Percentiles rank a stretch among this genome's conserved stretches.
These are phyloP conservation scores for Epichloe gansuensis DNA, from an alignment of 2,329 filamentous ascomycete genomes.

Conservation along the genomic window DNA sequence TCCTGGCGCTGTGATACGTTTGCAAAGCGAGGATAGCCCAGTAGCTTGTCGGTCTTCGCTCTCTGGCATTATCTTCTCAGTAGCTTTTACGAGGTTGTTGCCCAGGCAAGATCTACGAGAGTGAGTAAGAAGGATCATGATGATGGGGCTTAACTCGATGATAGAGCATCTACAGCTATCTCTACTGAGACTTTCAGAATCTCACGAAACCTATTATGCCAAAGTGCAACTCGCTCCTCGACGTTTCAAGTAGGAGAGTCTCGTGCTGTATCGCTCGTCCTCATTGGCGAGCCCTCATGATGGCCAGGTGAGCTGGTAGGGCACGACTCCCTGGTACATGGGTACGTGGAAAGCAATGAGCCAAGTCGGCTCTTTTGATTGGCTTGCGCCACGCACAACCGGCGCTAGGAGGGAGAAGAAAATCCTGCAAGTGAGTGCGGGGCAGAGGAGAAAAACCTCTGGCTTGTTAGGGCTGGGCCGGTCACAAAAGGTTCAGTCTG, in stretches of 20 bases:
- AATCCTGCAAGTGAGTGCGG: constrained; percentile 8
- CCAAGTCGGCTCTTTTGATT: constrained; percentile 6
- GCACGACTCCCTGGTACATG: background rate
- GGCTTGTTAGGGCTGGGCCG: constrained; percentile 23
- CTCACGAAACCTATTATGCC: too few species aligned
- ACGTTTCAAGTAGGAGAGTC: background rate
- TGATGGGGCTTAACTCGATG: background rate
- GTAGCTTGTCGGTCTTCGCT: too few species aligned
- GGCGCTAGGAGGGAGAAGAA: constrained; percentile 8
- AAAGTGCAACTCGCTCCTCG: background rate
- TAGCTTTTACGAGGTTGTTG: too few species aligned
- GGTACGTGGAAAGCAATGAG: background rate
- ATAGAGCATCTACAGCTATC: background rate
- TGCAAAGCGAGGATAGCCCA: too few species aligned
- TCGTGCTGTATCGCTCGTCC: background rate
- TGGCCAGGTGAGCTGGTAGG: background rate
- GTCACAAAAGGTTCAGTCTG: constrained; percentile 5
- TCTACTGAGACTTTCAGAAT: background rate
- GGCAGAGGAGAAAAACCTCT: constrained; percentile 15
- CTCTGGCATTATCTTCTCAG: too few species aligned
- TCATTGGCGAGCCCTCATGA: background rate
- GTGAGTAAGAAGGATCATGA: background rate
- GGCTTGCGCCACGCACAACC: constrained; percentile 4
- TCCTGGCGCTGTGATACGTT: too few species aligned
- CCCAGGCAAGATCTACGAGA: background rate